Evolutionary conservation across 495 filamentous ascomycete species (phyloP).

Genomic region (Penicillium soppii): DNA sequence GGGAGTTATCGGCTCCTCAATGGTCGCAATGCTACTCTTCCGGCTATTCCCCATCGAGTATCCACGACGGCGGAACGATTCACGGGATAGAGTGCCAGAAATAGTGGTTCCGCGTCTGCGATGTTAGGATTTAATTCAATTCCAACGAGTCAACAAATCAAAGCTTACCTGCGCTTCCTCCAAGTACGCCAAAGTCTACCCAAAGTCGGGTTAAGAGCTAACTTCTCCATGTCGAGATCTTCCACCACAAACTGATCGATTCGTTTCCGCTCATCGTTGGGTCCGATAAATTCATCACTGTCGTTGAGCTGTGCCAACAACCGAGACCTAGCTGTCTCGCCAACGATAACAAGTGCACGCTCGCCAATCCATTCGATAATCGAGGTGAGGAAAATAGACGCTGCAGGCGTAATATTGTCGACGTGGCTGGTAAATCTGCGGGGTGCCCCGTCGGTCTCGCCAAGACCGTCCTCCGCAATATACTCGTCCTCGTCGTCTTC

Average conservation of each 20-base stretch:
- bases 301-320: conserved; percentile 41
- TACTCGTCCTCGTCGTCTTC: conserved; percentile 93
- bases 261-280: conserved; percentile 25
- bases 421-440: conserved; percentile 56
- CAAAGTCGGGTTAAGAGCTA: conserved; percentile 83
- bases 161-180: conserved; percentile 89
- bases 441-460: conserved; percentile 46
- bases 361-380: conserved; percentile 94
- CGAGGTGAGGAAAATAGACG: conserved; percentile 93
- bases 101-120: conserved; percentile 47
- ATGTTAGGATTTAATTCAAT: too few species aligned
- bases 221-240: conserved; percentile 88
- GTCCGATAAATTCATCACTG: conserved; percentile 16
- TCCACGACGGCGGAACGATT: conserved; percentile 43
- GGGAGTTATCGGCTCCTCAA: conserved; percentile 33
- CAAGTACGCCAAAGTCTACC: conserved; percentile 93
- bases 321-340: conserved; percentile 80
- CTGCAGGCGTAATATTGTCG: conserved; percentile 82
- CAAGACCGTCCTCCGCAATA: conserved; percentile 68
- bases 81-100: conserved; percentile 40
- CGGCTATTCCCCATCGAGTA: conserved; percentile 30
- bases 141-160: too few species aligned
- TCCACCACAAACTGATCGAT: conserved; percentile 75
- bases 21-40: conserved; percentile 39
- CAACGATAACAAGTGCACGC: conserved; percentile 82